Evolutionary conservation across 2,329 filamentous ascomycete species (phyloP).

Genomic region (Diaporthe vaccinii): DNA sequence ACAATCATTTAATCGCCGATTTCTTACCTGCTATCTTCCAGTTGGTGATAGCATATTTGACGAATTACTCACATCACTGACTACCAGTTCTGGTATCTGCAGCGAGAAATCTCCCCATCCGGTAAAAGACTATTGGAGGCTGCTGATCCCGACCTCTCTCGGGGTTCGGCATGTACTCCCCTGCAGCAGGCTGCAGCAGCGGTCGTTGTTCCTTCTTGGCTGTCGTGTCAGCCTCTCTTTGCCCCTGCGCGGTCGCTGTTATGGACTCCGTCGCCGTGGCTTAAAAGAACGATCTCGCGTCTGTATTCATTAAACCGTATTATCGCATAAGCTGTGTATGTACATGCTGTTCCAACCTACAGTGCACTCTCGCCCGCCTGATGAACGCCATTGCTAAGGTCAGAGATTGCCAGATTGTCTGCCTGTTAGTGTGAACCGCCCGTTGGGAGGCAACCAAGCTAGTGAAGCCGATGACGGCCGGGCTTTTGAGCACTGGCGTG

Average conservation of each 20-base stretch:
- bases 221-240: neutral
- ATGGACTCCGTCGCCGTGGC: neutral
- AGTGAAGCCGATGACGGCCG: neutral
- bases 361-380: slow-evolving; percentile 39
- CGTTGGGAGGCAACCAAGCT: slow-evolving; percentile 16
- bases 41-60: neutral
- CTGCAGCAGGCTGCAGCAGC: neutral
- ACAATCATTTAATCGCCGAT: neutral
- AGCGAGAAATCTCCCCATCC: neutral
- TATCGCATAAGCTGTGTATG: slow-evolving; percentile 41
- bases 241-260: neutral
- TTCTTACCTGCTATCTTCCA: neutral
- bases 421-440: slow-evolving; percentile 26
- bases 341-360: slow-evolving; percentile 39
- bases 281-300: slow-evolving; percentile 40
- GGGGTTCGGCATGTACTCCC: slow-evolving; percentile 18
- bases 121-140: neutral
- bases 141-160: slow-evolving; percentile 19
- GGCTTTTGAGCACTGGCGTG: neutral
- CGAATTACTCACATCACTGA: neutral
- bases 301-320: slow-evolving; percentile 42
- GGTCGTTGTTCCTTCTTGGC: slow-evolving; percentile 7
- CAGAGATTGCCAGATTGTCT: slow-evolving; percentile 31
- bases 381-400: slow-evolving; percentile 41
- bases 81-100: neutral